These are phyloP conservation scores for Xylaria sp. DNA, from an alignment of 2,329 filamentous ascomycete species.

Conservation along the genomic window DNA sequence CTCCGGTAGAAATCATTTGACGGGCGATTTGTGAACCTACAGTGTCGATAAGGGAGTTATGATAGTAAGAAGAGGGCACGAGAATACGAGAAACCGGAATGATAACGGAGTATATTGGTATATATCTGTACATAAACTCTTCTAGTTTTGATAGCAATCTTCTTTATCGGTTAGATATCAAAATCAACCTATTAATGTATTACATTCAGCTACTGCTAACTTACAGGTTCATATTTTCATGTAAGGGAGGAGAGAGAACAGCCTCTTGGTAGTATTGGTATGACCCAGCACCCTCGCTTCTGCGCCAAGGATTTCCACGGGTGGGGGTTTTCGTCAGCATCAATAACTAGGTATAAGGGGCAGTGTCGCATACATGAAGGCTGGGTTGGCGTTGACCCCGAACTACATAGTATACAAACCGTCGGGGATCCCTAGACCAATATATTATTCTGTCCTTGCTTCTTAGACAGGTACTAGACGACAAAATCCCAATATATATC, in stretches of 20 bases:
- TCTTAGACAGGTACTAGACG: background rate
- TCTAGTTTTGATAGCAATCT: background rate
- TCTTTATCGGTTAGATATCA: background rate
- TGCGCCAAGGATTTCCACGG: conserved; percentile 4
- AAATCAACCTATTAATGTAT: background rate
- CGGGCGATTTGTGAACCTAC: background rate
- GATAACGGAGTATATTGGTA: background rate
- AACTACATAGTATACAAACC: background rate
- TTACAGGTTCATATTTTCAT: background rate
- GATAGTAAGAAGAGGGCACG: background rate
- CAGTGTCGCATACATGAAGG: background rate
- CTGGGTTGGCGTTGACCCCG: background rate
- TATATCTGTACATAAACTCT: conserved; percentile 6
- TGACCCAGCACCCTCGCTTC: background rate
- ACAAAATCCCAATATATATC: background rate
- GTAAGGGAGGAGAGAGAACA: background rate
- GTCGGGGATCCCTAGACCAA: background rate
- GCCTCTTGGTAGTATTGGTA: background rate
- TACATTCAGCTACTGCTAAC: background rate
- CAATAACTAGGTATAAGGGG: background rate
- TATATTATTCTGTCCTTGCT: background rate
- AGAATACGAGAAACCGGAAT: conserved; percentile 1
- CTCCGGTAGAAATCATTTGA: background rate
- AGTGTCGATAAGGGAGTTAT: background rate
- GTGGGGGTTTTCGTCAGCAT: background rate